These are phyloP conservation scores for Ceratocystis cacaofunesta DNA, from an alignment of 2,329 filamentous ascomycete species.

Conservation along the genomic window DNA sequence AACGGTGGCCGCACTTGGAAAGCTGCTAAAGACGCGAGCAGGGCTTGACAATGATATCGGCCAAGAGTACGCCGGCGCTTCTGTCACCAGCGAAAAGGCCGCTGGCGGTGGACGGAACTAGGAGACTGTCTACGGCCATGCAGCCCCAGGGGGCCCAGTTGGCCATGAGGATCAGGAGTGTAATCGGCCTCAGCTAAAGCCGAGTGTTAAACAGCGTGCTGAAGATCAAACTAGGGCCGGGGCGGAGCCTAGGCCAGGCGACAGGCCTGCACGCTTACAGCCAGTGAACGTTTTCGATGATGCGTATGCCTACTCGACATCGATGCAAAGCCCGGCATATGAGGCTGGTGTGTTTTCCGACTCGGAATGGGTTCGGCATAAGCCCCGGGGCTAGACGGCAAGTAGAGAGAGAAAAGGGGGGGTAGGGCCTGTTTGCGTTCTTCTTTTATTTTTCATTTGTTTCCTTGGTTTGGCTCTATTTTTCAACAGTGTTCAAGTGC, in stretches of 20 bases:
- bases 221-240: not conserved
- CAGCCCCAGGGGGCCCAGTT: not conserved
- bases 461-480: not conserved
- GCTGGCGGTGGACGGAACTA: slow-evolving; percentile 3
- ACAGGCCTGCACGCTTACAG: not conserved
- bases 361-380: slow-evolving; percentile 3
- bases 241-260: not conserved
- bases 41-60: not conserved
- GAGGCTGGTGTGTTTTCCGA: slow-evolving; percentile 13
- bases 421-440: not conserved
- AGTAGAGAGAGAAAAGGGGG: not conserved
- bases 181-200: not conserved
- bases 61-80: not conserved
- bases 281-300: slow-evolving; percentile 10
- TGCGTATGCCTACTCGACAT: slow-evolving; percentile 13
- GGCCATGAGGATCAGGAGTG: not conserved
- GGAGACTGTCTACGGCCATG: slow-evolving; percentile 5
- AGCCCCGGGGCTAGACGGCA: not conserved
- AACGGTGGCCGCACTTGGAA: not conserved
- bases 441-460: not conserved
- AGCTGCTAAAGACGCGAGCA: not conserved
- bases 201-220: no score
- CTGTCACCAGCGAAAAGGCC: slow-evolving; percentile 12
- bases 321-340: slow-evolving; percentile 15
- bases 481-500: not conserved